A percentile compares a stretch with the other conserved stretches of the same genome.
phyloP scores from a whole-genome alignment of 371 early-diverging fungal genomes.

The Mucor racemosus region DNA sequence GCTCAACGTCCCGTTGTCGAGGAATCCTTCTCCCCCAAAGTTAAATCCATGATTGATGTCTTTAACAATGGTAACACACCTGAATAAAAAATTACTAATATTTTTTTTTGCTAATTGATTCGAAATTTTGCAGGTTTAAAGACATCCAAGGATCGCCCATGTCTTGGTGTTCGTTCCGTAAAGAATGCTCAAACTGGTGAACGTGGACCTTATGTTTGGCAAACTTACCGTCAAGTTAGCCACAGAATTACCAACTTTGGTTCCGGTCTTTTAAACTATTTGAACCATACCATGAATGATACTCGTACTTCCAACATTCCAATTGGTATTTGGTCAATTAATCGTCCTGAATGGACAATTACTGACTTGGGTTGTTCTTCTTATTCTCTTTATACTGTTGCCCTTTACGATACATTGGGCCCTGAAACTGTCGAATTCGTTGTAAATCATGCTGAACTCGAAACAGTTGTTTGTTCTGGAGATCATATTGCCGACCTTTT shows the following conservation, averaged over 20 bases:
- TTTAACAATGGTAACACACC: slow-evolving; percentile 41
- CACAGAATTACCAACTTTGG: slow-evolving; percentile 75
- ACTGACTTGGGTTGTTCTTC: slow-evolving; percentile 69
- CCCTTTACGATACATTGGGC: slow-evolving; percentile 97
- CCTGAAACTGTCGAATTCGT: slow-evolving; percentile 73
- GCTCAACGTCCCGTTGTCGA: slow-evolving; percentile 31
- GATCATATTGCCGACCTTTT: slow-evolving; percentile 68
- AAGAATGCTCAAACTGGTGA: slow-evolving; percentile 55
- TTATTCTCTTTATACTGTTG: slow-evolving; percentile 76
- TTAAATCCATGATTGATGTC: slow-evolving; percentile 47
- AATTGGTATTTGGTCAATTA: slow-evolving; percentile 77
- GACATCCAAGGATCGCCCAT: slow-evolving; percentile 47
- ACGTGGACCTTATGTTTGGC: slow-evolving; percentile 79
- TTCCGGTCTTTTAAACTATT: slow-evolving; percentile 61
- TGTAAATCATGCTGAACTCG: slow-evolving; percentile 73
- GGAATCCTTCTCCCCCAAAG: slow-evolving; percentile 40
- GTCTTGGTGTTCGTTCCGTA: slow-evolving; percentile 59
- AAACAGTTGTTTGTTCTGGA: slow-evolving; percentile 76
- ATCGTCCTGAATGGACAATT: slow-evolving; percentile 94
- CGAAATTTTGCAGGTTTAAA: slow-evolving; percentile 30
- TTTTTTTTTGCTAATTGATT: not conserved
- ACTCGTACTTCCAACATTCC: slow-evolving; percentile 41
- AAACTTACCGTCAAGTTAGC: slow-evolving; percentile 73
- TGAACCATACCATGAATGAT: slow-evolving; percentile 41
- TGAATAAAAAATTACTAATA: not conserved